Percentiles rank a stretch among this genome's conserved stretches.
Conservation (phyloP, 441 rosid genomes). For the Lepidium campestre region DNA sequence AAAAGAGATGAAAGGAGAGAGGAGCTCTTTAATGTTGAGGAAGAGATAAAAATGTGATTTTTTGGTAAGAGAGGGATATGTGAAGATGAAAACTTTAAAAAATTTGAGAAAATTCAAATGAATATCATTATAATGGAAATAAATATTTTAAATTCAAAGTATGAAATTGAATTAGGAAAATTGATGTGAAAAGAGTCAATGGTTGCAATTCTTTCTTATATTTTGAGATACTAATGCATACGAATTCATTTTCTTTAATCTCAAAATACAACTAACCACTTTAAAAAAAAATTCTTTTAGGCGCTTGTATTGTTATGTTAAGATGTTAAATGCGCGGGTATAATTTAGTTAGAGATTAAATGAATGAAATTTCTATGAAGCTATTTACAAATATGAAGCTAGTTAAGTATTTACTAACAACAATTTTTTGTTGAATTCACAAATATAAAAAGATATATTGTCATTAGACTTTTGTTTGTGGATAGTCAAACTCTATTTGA, state of each 20-base stretch:
- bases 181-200: neutral
- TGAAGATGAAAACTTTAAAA: neutral
- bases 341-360: too few species aligned
- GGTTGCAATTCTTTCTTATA: neutral
- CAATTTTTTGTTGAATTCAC: neutral
- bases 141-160: neutral
- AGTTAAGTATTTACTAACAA: neutral
- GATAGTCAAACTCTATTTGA: too few species aligned
- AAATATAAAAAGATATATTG: neutral
- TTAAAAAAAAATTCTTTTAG: neutral
- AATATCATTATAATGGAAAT: slow-evolving; percentile 14
- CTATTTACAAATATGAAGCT: neutral
- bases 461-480: too few species aligned
- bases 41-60: neutral
- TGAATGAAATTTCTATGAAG: neutral
- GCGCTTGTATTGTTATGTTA: too few species aligned
- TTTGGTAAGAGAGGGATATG: slow-evolving; percentile 10
- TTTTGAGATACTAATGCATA: neutral
- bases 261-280: neutral
- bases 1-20: neutral
- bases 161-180: neutral
- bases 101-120: slow-evolving; percentile 9
- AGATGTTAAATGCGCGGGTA: too few species aligned
- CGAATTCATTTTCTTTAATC: neutral
- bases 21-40: neutral